These are phyloP conservation scores for Asterophora lycoperdoides DNA, from an alignment of 768 basidiomycete species.

Conservation along the genomic window DNA sequence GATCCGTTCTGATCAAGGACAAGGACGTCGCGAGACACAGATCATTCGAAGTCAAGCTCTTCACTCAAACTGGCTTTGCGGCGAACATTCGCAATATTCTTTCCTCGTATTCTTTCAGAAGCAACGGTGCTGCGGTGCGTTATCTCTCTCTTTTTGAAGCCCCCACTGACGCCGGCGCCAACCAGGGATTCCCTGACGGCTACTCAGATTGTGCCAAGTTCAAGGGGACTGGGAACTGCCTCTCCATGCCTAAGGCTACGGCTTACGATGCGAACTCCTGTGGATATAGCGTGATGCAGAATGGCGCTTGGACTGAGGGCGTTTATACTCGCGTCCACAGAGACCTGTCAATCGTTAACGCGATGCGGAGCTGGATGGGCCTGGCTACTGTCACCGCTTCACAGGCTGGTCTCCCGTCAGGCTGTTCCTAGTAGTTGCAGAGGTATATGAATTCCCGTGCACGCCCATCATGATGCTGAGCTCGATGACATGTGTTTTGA, in stretches of 20 bases:
- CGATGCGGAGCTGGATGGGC: slow-evolving; percentile 7
- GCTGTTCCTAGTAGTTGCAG: not conserved
- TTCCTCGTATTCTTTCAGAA: slow-evolving; percentile 5
- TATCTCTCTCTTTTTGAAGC: not conserved
- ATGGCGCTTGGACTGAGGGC: slow-evolving; percentile 2
- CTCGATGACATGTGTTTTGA: too few species aligned
- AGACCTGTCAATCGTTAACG: slow-evolving; percentile 5
- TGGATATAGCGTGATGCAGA: slow-evolving; percentile 3
- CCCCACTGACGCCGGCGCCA: not conserved
- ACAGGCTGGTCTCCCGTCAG: not conserved
- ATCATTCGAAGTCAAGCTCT: slow-evolving; percentile 6
- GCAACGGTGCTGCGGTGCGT: slow-evolving; percentile 6
- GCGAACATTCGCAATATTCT: slow-evolving; percentile 5
- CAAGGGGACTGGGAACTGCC: slow-evolving; percentile 2
- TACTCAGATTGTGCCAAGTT: slow-evolving; percentile 3
- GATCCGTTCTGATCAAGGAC: slow-evolving; percentile 6
- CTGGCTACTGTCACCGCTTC: slow-evolving; percentile 1
- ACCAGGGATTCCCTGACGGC: slow-evolving; percentile 6
- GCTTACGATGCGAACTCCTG: slow-evolving; percentile 7
- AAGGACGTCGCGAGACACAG: slow-evolving; percentile 5
- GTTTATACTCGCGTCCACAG: slow-evolving; percentile 5
- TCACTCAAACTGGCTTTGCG: slow-evolving; percentile 6
- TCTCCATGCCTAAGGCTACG: slow-evolving; percentile 3
- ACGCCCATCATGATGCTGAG: too few species aligned
- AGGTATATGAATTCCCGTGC: too few species aligned